Evolutionary conservation across 306 rosid genomes (phyloP), one percentile per base, ranked within the genome.

Genomic region (Vachellia collinsii): DNA sequence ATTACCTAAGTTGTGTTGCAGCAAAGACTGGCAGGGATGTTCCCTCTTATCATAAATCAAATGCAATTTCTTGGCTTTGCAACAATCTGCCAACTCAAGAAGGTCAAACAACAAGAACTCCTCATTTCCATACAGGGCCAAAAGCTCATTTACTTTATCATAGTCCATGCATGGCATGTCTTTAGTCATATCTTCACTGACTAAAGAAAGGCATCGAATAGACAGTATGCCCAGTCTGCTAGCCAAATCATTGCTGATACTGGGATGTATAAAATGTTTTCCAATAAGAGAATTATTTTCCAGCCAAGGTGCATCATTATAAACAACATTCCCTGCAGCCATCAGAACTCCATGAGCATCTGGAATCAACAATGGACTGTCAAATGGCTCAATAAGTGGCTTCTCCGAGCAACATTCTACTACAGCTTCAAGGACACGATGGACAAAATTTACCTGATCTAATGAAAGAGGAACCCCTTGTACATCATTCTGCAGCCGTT

Each of bases 281-380:
- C 94, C 97, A 79, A 78, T 78, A 58, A 86, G 90, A 83, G 93
- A 85, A 87, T 75, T 91, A 75, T 82, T 88, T 74, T 91, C 95
- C 89, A 94, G 83, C 99, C 99, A 94, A 75, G 99, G 99, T 75
- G 97, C 99, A 79, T 94, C 99, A 85, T 94, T 94, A 88, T 89
- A 93, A 44, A 93, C 95, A 81, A 94, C 89, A 91, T 91, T 89
- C 65, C 82, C 89, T 20, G 87, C 88, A 75, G 71, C 78, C 91
- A 89, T 82, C 86, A 94, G 86, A 89, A 89, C 88, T 85, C 94
- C 95, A 90, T 80, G 88, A 86, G 88, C 66, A 83, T 93, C 94
- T 36, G 99, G 99, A 88, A 94, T 85, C 87, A 90, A 87, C 85
- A 93, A 86, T 70, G 92, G 85, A 70, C 85, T 75, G 65, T 84